phyloP scores from a whole-genome alignment of 805 yeast genomes.

The Metschnikowia santaceciliae region DNA sequence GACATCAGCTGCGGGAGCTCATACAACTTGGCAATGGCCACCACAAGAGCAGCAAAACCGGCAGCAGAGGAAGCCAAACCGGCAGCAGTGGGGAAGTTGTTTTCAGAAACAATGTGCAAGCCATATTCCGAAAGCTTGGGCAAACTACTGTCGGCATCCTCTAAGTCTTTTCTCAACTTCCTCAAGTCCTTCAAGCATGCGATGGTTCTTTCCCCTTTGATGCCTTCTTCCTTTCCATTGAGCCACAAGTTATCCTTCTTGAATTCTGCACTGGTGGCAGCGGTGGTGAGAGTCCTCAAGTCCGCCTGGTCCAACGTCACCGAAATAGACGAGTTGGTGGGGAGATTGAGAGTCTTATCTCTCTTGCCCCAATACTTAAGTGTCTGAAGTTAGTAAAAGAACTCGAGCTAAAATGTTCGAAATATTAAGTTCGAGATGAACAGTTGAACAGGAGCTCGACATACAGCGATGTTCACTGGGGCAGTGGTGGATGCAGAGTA shows the following conservation, averaged over 20 bases:
- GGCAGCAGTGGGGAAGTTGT: slow-evolving; percentile 99
- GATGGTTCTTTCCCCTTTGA: slow-evolving; percentile 58
- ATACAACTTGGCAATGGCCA: slow-evolving; percentile 81
- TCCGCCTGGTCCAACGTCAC: slow-evolving; percentile 91
- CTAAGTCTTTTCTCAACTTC: slow-evolving; percentile 57
- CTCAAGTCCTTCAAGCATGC: slow-evolving; percentile 79
- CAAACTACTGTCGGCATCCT: slow-evolving; percentile 47
- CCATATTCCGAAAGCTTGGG: slow-evolving; percentile 62
- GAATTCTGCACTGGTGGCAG: slow-evolving; percentile 58
- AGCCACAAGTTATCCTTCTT: slow-evolving; percentile 70
- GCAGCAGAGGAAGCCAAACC: slow-evolving; percentile 98
- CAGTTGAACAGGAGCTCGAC: slow-evolving; percentile 22
- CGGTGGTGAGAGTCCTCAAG: slow-evolving; percentile 88
- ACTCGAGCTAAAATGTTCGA: no score
- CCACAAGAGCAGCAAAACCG: slow-evolving; percentile 94
- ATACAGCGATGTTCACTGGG: slow-evolving; percentile 93
- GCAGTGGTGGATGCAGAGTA: slow-evolving; percentile 85
- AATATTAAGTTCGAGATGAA: no score
- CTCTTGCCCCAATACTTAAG: slow-evolving; percentile 99
- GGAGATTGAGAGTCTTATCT: slow-evolving; percentile 81
- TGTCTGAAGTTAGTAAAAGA: slow-evolving; percentile 44
- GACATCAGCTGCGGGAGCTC: slow-evolving; percentile 80
- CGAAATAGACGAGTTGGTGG: slow-evolving; percentile 94
- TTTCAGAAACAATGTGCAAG: slow-evolving; percentile 82
- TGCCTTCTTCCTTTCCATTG: slow-evolving; percentile 77